Evolutionary conservation across 1,284 basidiomycete species (phyloP).

Genomic region (Leccinum fallax): DNA sequence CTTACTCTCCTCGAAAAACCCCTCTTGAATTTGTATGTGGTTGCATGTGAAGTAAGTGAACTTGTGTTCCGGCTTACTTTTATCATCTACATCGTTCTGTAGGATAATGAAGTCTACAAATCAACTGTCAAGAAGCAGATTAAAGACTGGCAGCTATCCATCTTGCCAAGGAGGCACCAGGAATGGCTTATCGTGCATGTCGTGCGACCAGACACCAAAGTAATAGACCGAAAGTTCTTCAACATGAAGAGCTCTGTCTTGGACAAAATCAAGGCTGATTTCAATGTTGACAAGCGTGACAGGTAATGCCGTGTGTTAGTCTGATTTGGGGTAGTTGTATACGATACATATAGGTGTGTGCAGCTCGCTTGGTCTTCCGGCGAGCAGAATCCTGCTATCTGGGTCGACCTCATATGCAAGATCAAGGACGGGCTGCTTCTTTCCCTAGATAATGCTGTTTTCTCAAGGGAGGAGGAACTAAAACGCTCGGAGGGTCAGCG

Average conservation of each 20-base stretch:
- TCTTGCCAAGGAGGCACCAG: constrained; percentile 75
- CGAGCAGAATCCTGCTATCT: constrained; percentile 77
- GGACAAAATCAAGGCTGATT: constrained; percentile 92
- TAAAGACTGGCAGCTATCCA: constrained; percentile 83
- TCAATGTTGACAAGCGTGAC: constrained; percentile 88
- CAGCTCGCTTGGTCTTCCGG: constrained; percentile 73
- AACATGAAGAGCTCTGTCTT: constrained; percentile 82
- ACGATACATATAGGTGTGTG: constrained; percentile 61
- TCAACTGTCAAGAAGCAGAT: constrained; percentile 80
- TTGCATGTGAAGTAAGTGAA: constrained; percentile 78
- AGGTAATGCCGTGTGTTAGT: constrained; percentile 51
- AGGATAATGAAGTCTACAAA: constrained; percentile 89
- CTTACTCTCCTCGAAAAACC: constrained; percentile 83
- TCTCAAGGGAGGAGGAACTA: constrained; percentile 85
- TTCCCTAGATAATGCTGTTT: constrained; percentile 81
- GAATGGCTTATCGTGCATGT: constrained; percentile 92
- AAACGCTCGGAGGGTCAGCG: constrained; percentile 84
- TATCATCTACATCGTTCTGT: constrained; percentile 7
- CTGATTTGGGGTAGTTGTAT: constrained; percentile 17
- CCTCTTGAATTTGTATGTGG: constrained; percentile 83
- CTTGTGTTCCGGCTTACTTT: background rate
- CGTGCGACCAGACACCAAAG: constrained; percentile 66
- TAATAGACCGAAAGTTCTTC: constrained; percentile 69
- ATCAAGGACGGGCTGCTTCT: constrained; percentile 86
- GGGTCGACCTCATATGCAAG: constrained; percentile 88